Evolutionary conservation across 108 stramenopile genomes (phyloP).

Genomic region (Nannochloropsis gaditana): DNA sequence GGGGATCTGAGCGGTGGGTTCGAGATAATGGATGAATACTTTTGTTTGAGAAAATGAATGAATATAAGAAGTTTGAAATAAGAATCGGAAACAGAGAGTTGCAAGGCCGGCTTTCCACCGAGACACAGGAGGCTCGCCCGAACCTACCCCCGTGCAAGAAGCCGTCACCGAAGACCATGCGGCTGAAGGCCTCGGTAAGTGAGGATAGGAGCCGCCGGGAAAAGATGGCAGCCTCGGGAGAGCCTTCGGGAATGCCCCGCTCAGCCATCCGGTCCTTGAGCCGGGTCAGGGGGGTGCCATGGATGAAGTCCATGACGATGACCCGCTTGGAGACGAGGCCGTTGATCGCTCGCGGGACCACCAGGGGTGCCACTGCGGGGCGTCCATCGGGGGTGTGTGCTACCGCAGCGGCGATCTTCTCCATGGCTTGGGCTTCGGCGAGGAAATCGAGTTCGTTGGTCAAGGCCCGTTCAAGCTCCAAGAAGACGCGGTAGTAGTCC

Average conservation of each 20-base stretch:
- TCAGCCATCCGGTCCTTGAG: constrained; percentile 78
- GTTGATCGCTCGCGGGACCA: constrained; percentile 73
- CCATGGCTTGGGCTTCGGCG: constrained; percentile 90
- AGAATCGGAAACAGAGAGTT: too few relatives aligned
- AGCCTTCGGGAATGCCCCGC: constrained; percentile 69
- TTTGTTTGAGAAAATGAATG: too few relatives aligned
- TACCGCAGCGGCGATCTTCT: constrained; percentile 68
- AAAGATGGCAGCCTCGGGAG: constrained; percentile 80
- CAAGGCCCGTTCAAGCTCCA: constrained; percentile 73
- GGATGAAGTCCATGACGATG: constrained; percentile 45
- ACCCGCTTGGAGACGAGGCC: constrained; percentile 74
- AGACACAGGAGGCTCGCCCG: neutral
- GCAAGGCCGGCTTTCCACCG: too few relatives aligned
- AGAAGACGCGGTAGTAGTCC: constrained; percentile 88
- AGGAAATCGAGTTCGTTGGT: constrained; percentile 86
- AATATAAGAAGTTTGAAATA: too few relatives aligned
- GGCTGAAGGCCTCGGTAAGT: constrained; percentile 81
- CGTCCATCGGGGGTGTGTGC: constrained; percentile 57
- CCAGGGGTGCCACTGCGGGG: constrained; percentile 65
- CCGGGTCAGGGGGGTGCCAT: constrained; percentile 75
- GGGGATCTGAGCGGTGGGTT: constrained; percentile 47
- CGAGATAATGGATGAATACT: too few relatives aligned
- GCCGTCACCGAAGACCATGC: constrained; percentile 80
- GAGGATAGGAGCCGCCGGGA: constrained; percentile 66
- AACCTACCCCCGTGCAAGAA: constrained; percentile 71